Conservation (phyloP, 371 early-diverging fungal species). For the Batrachochytrium dendrobatidis region DNA sequence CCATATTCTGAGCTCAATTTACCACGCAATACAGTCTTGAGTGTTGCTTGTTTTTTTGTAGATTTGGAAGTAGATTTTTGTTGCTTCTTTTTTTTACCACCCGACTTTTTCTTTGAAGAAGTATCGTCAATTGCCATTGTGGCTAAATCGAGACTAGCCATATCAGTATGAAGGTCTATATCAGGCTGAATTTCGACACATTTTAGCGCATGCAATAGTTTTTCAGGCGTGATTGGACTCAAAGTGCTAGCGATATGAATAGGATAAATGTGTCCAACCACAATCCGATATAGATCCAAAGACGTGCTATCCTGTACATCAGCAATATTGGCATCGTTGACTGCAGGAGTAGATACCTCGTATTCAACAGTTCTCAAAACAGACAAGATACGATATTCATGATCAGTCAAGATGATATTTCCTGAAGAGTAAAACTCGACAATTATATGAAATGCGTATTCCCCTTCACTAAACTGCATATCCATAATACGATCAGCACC, state of each 20-base stretch:
- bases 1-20: constrained; percentile 71
- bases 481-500: constrained; percentile 91
- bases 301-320: neutral
- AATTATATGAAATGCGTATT: constrained; percentile 82
- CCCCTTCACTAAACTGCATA: constrained; percentile 72
- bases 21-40: constrained; percentile 72
- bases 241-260: constrained; percentile 48
- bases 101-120: constrained; percentile 2
- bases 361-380: constrained; percentile 81
- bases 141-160: neutral
- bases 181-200: too few species aligned
- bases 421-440: constrained; percentile 92
- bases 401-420: constrained; percentile 92
- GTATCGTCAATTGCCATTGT: neutral
- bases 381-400: constrained; percentile 73
- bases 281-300: constrained; percentile 39
- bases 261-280: constrained; percentile 74
- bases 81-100: constrained; percentile 8
- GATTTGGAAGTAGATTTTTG: constrained; percentile 11
- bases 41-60: constrained; percentile 40
- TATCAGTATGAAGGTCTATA: neutral
- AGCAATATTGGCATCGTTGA: constrained; percentile 37
- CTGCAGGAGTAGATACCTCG: constrained; percentile 23
- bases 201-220: constrained; percentile 45
- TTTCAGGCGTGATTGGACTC: constrained; percentile 47